phyloP scores from a whole-genome alignment of 1,284 basidiomycete genomes.

The Malassezia globosa region DNA sequence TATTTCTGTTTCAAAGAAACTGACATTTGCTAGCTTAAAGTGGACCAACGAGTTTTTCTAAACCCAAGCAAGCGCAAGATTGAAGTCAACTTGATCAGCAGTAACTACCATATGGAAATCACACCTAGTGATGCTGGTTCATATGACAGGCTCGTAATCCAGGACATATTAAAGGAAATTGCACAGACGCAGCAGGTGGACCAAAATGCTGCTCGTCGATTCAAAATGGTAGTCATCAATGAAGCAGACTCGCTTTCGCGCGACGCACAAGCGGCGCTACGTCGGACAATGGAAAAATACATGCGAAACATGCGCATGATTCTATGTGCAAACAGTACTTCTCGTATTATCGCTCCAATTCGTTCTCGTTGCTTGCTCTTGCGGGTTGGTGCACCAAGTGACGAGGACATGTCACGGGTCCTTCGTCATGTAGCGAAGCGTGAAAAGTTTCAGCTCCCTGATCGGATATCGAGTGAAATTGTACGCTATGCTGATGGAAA shows the following conservation, averaged over 20 bases:
- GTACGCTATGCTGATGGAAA: conserved; percentile 75
- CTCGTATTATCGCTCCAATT: conserved; percentile 92
- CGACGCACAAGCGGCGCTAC: conserved; percentile 90
- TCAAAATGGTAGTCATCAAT: conserved; percentile 99
- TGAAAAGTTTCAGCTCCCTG: conserved; percentile 69
- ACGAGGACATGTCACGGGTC: conserved; percentile 71
- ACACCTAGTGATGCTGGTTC: conserved; percentile 96
- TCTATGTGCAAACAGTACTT: conserved; percentile 92
- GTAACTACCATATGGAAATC: conserved; percentile 89
- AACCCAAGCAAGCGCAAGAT: conserved; percentile 89
- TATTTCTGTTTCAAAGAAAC: too few species aligned
- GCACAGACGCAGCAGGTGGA: conserved; percentile 98
- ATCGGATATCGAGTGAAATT: conserved; percentile 63
- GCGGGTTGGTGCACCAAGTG: conserved; percentile 75
- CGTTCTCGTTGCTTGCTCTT: conserved; percentile 86
- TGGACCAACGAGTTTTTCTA: conserved; percentile 91
- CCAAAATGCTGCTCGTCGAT: conserved; percentile 81
- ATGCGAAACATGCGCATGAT: conserved; percentile 96
- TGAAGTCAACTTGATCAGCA: conserved; percentile 86
- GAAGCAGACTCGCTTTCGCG: conserved; percentile 88
- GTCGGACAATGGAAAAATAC: conserved; percentile 96
- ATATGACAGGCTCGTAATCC: conserved; percentile 88
- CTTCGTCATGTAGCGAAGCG: conserved; percentile 67
- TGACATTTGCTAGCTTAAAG: conserved; percentile 66
- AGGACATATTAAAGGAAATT: conserved; percentile 94